Percentiles rank a stretch among this genome's conserved stretches.
Evolutionary conservation across 164 flowering plant genomes (phyloP).

Genomic region (Vitis riparia): DNA sequence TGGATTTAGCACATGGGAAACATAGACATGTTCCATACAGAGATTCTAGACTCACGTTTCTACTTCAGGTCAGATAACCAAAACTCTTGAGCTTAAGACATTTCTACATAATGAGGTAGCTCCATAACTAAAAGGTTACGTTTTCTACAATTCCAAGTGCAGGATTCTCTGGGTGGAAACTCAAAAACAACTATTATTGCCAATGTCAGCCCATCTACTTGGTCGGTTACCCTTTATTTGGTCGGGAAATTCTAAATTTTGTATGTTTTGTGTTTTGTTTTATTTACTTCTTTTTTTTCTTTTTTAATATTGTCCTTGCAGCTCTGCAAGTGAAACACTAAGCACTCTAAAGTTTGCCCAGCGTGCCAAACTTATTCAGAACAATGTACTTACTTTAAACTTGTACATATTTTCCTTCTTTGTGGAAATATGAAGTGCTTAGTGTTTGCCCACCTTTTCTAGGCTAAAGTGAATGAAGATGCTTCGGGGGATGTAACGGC

Average conservation of each 20-base stretch:
- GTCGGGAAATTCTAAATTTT: slow-evolving; percentile 4
- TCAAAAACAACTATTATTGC: slow-evolving; percentile 89
- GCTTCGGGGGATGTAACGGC: slow-evolving; percentile 78
- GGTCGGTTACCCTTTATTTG: slow-evolving; percentile 36
- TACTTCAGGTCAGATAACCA: slow-evolving; percentile 66
- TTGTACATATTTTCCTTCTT: neutral
- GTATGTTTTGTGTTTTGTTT: neutral
- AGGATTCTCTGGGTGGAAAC: slow-evolving; percentile 96
- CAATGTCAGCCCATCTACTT: slow-evolving; percentile 82
- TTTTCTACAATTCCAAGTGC: slow-evolving; percentile 22
- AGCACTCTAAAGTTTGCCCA: slow-evolving; percentile 93
- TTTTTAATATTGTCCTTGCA: slow-evolving; percentile 34
- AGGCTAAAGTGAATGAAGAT: slow-evolving; percentile 95
- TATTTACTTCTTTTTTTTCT: neutral
- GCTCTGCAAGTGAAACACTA: slow-evolving; percentile 78
- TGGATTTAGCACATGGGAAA: slow-evolving; percentile 87
- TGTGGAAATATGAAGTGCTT: neutral
- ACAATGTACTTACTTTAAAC: slow-evolving; percentile 56
- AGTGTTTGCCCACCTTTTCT: slow-evolving; percentile 1
- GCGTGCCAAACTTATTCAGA: slow-evolving; percentile 90
- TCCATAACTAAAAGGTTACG: neutral
- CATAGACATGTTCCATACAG: slow-evolving; percentile 90
- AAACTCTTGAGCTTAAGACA: neutral
- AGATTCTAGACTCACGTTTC: slow-evolving; percentile 92
- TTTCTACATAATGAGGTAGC: neutral